A percentile compares a stretch with the other conserved stretches of the same genome.
These are phyloP conservation scores for Elongisporangium prolatum DNA, from an alignment of 352 stramenopile species.

Conservation along the genomic window DNA sequence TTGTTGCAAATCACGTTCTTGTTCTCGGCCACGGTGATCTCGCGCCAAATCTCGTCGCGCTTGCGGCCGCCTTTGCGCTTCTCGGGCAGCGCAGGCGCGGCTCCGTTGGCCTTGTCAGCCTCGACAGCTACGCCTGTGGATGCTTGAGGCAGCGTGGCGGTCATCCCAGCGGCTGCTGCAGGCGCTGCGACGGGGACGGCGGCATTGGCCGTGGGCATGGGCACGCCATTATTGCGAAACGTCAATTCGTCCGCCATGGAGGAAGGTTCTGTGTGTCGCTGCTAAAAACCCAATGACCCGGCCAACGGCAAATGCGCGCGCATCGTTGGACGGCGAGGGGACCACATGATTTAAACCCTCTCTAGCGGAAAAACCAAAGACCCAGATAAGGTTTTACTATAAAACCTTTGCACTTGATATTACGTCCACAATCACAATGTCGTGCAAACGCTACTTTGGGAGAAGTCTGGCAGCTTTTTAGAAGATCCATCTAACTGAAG, in stretches of 20 bases:
- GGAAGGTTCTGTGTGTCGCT: neutral
- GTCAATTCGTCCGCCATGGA: neutral
- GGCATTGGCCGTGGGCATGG: neutral
- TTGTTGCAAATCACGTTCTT: constrained; percentile 69
- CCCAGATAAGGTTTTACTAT: neutral
- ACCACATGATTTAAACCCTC: neutral
- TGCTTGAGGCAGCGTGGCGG: neutral
- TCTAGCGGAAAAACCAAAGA: neutral
- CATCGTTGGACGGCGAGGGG: neutral
- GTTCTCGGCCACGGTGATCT: constrained; percentile 47
- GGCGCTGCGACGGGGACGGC: neutral
- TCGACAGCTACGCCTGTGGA: neutral
- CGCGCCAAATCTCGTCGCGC: constrained; percentile 50
- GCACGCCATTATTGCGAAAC: neutral
- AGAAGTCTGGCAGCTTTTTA: neutral
- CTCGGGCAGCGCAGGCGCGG: constrained; percentile 9
- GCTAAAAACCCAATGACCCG: neutral
- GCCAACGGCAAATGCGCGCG: neutral
- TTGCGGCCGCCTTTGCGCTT: constrained; percentile 51
- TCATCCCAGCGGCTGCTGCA: neutral
- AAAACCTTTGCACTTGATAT: neutral
- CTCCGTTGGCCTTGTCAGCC: neutral
- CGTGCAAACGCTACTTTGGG: neutral
- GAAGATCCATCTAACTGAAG: too few species aligned
- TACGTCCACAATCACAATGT: neutral